phyloP scores from a whole-genome alignment of 768 basidiomycete genomes.

The Rickenella mellea region DNA sequence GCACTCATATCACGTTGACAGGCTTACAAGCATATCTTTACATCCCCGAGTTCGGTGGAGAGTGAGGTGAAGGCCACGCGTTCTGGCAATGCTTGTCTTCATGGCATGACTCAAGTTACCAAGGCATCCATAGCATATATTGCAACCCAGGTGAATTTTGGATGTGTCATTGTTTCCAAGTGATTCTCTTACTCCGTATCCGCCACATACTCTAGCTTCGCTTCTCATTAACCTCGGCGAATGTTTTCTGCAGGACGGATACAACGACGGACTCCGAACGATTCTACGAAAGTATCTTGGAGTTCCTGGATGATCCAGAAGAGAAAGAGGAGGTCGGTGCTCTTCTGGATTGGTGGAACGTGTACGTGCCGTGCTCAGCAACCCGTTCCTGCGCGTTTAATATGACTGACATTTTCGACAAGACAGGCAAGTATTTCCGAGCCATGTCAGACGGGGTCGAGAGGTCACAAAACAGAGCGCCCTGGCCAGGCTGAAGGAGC shows the following conservation, averaged over 20 bases:
- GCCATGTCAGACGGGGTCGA: no score
- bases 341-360: no score
- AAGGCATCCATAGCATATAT: conserved; percentile 16
- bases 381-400: no score
- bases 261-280: conserved; percentile 14
- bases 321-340: conserved; percentile 16
- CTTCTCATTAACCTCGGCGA: conserved; percentile 12
- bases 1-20: not conserved
- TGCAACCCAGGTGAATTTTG: conserved; percentile 14
- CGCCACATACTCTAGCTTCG: no score
- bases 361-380: no score
- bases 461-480: no score
- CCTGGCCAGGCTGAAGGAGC: no score
- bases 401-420: no score
- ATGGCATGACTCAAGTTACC: no score
- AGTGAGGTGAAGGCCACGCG: conserved; percentile 17
- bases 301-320: conserved; percentile 13
- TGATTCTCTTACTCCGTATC: no score
- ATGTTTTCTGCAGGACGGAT: conserved; percentile 13
- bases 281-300: conserved; percentile 14
- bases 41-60: conserved; percentile 20
- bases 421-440: no score
- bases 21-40: conserved; percentile 22
- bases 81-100: conserved; percentile 16
- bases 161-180: no score